Evolutionary conservation across 768 basidiomycete genomes (phyloP), one percentile per base, ranked within the genome.

Genomic region (Lactifluus pinguis): DNA sequence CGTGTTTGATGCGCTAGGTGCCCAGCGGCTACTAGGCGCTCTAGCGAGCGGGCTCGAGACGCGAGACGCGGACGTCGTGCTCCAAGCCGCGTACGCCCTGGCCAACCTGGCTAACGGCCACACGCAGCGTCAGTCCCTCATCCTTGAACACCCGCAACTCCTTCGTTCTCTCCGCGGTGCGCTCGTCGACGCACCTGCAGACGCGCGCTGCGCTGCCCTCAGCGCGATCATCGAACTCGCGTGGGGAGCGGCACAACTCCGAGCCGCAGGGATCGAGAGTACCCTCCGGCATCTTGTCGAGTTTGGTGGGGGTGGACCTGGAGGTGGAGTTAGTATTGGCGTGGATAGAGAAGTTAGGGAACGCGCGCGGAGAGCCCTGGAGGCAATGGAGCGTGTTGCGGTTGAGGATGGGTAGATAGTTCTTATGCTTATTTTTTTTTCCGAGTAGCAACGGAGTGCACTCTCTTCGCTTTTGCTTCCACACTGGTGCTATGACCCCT

Each of bases 71-170:
- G 79, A 80, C 54, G 79, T 85, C 0, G 74, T 80, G 4, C 74
- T 77, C 3, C 83, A 82, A 79, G 83, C 86, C 0, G 78, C 85
- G 0, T 82, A 75, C 67, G 72, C 82, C 2, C 77, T 90, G 0
- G 84, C 84, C 0, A 90, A 91, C 69, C 74, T 92, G 14, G 77
- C 83, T 39, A 89, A 89, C 68, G 83, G 83, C 41, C 70, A 74
- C 2, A 69, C 76, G 0, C 69, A 73, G 15, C 77, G 81, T 48
- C 85, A 84, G 58, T 74, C 75, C 44, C 70, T 74, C 25, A 79
- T 91, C 38, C 73, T 84, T n/a, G 67, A 73, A 0, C 76, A 83
- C 59, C 73, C 79, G 0, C 72, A 73, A 6, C 73, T 90, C 6
- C 78, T 90, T 4, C 68, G 69, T 11, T 76, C 80, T 1, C 72